These are phyloP conservation scores for Blastobotrys buckinghamii DNA, from an alignment of 1,139 yeast genomes.

Conservation along the genomic window DNA sequence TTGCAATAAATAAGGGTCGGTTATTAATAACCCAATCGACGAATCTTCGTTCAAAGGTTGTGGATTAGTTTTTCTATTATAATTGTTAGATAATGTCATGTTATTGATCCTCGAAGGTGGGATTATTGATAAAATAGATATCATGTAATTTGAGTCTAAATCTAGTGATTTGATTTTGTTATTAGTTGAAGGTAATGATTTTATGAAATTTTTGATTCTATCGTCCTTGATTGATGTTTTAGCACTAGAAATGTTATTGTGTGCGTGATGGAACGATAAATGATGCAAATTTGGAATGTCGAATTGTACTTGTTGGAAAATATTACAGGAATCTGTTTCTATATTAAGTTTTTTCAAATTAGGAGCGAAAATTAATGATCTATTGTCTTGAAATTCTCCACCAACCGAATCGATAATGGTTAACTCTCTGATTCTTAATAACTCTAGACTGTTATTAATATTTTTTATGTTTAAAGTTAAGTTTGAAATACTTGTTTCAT, in stretches of 20 bases:
- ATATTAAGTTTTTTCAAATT: not conserved
- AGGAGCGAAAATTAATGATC: not conserved
- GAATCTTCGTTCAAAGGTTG: not conserved
- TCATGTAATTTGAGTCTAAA: not conserved
- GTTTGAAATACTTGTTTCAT: not conserved
- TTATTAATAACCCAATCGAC: not conserved
- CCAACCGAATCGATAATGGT: not conserved
- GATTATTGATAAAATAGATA: not conserved
- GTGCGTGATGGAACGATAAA: not conserved
- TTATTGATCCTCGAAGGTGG: not conserved
- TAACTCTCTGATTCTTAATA: not conserved
- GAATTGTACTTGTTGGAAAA: not conserved
- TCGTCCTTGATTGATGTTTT: not conserved
- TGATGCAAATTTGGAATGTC: not conserved
- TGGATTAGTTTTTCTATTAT: not conserved
- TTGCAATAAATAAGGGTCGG: not conserved
- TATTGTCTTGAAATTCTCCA: not conserved
- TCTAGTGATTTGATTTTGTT: not conserved
- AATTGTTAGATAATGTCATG: not conserved
- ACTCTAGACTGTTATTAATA: not conserved
- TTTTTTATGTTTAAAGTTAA: not conserved
- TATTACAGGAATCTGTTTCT: not conserved
- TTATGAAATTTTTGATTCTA: not conserved
- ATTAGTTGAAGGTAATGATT: not conserved
- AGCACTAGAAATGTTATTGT: not conserved